Base-by-base conservation (phyloP, 352 stramenopile genomes). In the Globisporangium recalcitrans region DNA sequence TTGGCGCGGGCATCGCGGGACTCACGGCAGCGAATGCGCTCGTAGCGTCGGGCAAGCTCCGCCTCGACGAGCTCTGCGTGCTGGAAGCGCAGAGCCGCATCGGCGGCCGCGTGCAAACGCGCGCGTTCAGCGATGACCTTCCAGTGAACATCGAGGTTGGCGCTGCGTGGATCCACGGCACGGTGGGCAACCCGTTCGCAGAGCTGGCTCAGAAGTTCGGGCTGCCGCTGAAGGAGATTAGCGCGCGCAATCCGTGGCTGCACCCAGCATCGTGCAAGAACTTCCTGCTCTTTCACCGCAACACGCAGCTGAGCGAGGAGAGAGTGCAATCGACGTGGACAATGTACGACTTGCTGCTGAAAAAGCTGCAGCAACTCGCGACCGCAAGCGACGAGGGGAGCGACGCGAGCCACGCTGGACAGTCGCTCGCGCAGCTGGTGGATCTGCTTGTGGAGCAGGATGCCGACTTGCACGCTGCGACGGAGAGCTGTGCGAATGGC, bases 151-250 rank as follows among this genome's bases (percentile, higher is more conserved):
- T 88, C 49, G 79, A 88, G 48, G 64, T 78, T 21, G 79, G 77
- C 13, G 75, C 79, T 10, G 79, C 79, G 36, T 88, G 77, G 79
- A 83, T 88, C 53, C 77, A 85, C 61, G 79, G 79, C 21, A 82
- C 73, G 1, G 62, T 71, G 4, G 67, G 59, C 40, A 85, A 86
- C 46, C 74, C 62, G 16, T 74, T 89, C 58, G 69, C 77, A 6
- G 62, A 64, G 11, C 62, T 77, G 10, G 81, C 79, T 3, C 54
- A 42, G 6, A 60, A 67, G 34, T 78, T 77, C 36, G 65, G 69
- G 13, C 76, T 91, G 14, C 53, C 57, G n/a, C 67, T 71, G 24
- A 84, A 87, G 34, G 62, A 70, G 47, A 70, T 91, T 38, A 84
- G 75, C 36, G 49, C 69, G 31, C 71, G 77, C 29, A 88, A 88